Evolutionary conservation across 441 rosid genomes (phyloP).

Genomic region (Rhodomyrtus psidioides): DNA sequence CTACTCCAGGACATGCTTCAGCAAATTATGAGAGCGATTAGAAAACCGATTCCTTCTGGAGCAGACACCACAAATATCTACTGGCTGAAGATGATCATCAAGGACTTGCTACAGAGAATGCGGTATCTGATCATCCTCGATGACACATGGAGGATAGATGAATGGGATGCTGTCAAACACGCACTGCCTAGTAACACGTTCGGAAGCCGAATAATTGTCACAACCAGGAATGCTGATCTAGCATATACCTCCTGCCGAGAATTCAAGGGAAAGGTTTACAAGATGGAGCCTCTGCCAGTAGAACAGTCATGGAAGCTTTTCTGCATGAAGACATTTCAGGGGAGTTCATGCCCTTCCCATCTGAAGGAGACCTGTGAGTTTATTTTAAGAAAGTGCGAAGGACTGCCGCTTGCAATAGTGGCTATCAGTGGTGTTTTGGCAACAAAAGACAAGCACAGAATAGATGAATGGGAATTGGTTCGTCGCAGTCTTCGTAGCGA

Average conservation of each 20-base stretch:
- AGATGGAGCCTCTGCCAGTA: neutral
- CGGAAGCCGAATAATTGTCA: neutral
- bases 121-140: neutral
- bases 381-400: neutral
- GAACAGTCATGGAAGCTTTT: neutral
- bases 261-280: neutral
- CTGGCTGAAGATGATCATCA: neutral
- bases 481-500: neutral
- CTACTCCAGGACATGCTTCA: neutral
- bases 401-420: neutral
- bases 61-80: neutral
- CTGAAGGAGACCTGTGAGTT: neutral
- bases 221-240: neutral
- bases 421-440: neutral
- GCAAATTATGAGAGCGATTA: neutral
- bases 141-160: neutral
- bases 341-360: neutral
- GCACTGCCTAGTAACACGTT: neutral
- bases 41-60: neutral
- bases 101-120: neutral
- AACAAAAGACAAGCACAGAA: neutral
- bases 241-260: neutral
- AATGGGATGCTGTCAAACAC: neutral
- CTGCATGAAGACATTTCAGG: neutral
- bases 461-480: neutral